These are phyloP conservation scores for Pseudogymnoascus verrucosus DNA, from an alignment of 2,329 filamentous ascomycete species.

Conservation along the genomic window DNA sequence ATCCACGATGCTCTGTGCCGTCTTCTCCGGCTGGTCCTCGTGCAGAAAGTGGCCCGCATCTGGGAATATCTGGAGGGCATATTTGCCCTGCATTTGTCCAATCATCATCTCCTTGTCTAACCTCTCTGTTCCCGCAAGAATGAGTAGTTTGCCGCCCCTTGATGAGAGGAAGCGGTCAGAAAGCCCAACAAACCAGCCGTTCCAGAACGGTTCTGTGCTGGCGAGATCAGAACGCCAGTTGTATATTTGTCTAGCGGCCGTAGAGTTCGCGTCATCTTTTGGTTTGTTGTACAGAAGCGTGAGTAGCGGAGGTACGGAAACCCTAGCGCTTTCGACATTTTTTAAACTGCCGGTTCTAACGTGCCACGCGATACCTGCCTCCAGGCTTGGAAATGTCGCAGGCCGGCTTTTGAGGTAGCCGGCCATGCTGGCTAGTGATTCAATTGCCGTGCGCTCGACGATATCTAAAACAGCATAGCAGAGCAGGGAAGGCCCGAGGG, in stretches of 20 bases:
- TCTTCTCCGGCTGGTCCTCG: constrained; percentile 88
- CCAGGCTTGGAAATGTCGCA: constrained; percentile 64
- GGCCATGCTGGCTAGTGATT: constrained; percentile 90
- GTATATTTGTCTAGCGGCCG: constrained; percentile 40
- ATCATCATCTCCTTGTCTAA: constrained; percentile 89
- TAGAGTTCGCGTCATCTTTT: constrained; percentile 35
- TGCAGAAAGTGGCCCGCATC: constrained; percentile 96
- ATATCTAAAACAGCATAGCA: constrained; percentile 91
- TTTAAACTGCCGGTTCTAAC: constrained; percentile 79
- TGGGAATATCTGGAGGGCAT: constrained; percentile 88
- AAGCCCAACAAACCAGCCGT: constrained; percentile 83
- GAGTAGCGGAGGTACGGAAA: constrained; percentile 77
- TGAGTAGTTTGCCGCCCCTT: constrained; percentile 72
- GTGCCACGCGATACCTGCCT: constrained; percentile 89
- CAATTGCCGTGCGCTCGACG: constrained; percentile 91
- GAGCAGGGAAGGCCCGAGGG: constrained; percentile 60
- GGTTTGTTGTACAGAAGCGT: neutral
- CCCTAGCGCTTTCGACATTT: constrained; percentile 73
- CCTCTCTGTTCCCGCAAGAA: constrained; percentile 83
- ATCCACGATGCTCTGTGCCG: constrained; percentile 74
- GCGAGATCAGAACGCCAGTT: constrained; percentile 80
- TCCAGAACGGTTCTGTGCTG: constrained; percentile 84
- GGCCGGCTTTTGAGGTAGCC: constrained; percentile 81
- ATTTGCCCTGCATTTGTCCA: constrained; percentile 97
- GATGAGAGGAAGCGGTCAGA: constrained; percentile 81